Evolutionary conservation across 2,329 filamentous ascomycete species (phyloP), one percentile per base, ranked within the genome.

Genomic region (Furcasterigmium furcatum): DNA sequence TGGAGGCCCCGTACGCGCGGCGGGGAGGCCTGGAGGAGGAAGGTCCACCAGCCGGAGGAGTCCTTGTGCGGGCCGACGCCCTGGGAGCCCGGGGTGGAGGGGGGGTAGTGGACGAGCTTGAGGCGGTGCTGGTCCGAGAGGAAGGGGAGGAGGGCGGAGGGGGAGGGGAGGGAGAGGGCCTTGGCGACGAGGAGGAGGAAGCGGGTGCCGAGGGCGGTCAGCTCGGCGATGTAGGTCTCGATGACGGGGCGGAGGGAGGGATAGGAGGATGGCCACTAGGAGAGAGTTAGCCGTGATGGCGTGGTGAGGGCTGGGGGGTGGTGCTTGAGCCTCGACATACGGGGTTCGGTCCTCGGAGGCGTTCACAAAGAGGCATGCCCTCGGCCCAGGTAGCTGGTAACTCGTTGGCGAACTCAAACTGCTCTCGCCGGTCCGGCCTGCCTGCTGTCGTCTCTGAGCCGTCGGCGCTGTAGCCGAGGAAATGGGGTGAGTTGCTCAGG

Each of bases 31-130:
- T 85, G 82, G 2, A 81, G 71, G 4, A 85, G 70, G 50, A 85
- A 84, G 0, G 81, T 84, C 66, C 80, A 79, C 78, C 79, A 84
- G 4, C 80, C 80, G 0, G 78, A 82, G 0, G 75, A 82, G 57
- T 82, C 78, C 54, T 83, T 83, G 61, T 84, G 80, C 1, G 80
- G 74, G 0, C 80, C 80, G 2, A 84, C 79, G 1, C 80, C 80
- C 60, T 83, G 79, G 4, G 54, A 40, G 13, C 32, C 43, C 2
- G 45, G 36, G 9, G 53, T 44, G 41, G 3, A 49, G 45, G 0
- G 62, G 53, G 77, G 76, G 44, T 83, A 82, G 44, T 71, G 73
- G 3, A 82, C 66, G 3, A 83, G 63, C 53, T 83, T 82, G 32
- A 84, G 67, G 4, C 81, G 74, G 55, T 84, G 79, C 48, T 83